A percentile compares a stretch with the other conserved stretches of the same genome.
Conservation (phyloP, 1,284 basidiomycete species). For the Trichosporon faecale region DNA sequence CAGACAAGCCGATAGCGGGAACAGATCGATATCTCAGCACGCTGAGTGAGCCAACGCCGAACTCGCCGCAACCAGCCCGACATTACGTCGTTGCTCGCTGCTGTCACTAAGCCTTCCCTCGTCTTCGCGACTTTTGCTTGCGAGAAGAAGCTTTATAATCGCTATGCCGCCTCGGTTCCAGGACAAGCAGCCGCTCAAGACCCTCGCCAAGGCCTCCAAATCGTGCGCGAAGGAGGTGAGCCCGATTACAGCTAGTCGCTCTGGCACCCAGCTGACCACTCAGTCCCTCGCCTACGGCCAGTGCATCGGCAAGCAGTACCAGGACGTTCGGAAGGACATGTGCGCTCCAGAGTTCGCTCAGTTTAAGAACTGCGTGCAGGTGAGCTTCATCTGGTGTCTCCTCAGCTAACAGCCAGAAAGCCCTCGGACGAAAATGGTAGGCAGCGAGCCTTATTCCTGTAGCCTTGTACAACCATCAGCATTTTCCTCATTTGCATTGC, state of each 20-base stretch:
- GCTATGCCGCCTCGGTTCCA: slow-evolving; percentile 36
- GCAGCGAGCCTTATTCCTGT: background rate
- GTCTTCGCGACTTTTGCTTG: background rate
- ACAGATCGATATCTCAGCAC: background rate
- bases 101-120: background rate
- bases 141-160: background rate
- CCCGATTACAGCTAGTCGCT: background rate
- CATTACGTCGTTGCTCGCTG: background rate
- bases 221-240: slow-evolving; percentile 46
- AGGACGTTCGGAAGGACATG: slow-evolving; percentile 53
- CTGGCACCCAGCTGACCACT: background rate
- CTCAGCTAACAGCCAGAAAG: slow-evolving; percentile 33
- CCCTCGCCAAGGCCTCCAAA: slow-evolving; percentile 43
- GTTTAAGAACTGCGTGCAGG: slow-evolving; percentile 55
- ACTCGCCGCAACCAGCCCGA: background rate
- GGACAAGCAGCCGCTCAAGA: slow-evolving; percentile 47
- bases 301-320: slow-evolving; percentile 52
- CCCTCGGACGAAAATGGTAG: slow-evolving; percentile 47
- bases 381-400: slow-evolving; percentile 24
- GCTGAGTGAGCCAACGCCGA: background rate
- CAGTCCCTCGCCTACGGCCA: slow-evolving; percentile 53
- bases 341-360: slow-evolving; percentile 52
- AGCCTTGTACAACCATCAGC: background rate
- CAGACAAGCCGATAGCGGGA: background rate
- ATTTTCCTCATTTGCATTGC: background rate